phyloP scores from a whole-genome alignment of 2,329 filamentous ascomycete species.

The Aspergillus nomiae region DNA sequence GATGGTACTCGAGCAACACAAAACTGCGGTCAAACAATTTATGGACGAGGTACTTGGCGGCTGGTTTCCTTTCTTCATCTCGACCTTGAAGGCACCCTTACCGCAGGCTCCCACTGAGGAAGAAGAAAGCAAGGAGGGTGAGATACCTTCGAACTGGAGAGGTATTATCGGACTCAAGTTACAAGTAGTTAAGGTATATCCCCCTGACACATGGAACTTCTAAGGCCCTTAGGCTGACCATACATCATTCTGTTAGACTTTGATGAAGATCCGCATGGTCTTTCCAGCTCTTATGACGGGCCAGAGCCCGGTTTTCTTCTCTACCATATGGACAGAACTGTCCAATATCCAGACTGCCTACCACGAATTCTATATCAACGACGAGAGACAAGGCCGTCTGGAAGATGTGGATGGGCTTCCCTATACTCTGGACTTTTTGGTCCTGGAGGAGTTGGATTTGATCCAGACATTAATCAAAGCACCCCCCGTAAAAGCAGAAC shows the following conservation, averaged over 20 bases:
- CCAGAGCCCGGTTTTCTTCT: conserved; percentile 81
- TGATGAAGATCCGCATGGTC: conserved; percentile 83
- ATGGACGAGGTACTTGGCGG: conserved; percentile 79
- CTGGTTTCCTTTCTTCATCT: conserved; percentile 90
- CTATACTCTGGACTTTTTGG: conserved; percentile 89
- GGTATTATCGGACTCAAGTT: conserved; percentile 84
- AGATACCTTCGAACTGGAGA: conserved; percentile 69
- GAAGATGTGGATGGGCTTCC: conserved; percentile 91
- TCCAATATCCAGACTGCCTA: conserved; percentile 72
- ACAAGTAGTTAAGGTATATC: conserved; percentile 75
- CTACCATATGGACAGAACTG: conserved; percentile 86
- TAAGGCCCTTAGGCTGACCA: conserved; percentile 14
- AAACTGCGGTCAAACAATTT: conserved; percentile 81
- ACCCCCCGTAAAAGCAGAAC: conserved; percentile 81
- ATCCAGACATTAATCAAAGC: conserved; percentile 88
- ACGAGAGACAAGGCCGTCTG: conserved; percentile 81
- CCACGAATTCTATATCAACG: conserved; percentile 79
- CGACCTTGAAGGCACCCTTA: conserved; percentile 72
- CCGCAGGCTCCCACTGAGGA: conserved; percentile 60
- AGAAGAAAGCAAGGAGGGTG: conserved; percentile 59
- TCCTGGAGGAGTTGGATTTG: conserved; percentile 93
- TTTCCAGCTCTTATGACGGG: conserved; percentile 81
- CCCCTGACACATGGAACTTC: neutral
- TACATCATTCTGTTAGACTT: conserved; percentile 55
- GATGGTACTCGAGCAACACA: conserved; percentile 94